A percentile compares a stretch with the other conserved stretches of the same genome.
These are phyloP conservation scores for Talaromyces albobiverticillius DNA, from an alignment of 2,329 filamentous ascomycete genomes.

Conservation along the genomic window DNA sequence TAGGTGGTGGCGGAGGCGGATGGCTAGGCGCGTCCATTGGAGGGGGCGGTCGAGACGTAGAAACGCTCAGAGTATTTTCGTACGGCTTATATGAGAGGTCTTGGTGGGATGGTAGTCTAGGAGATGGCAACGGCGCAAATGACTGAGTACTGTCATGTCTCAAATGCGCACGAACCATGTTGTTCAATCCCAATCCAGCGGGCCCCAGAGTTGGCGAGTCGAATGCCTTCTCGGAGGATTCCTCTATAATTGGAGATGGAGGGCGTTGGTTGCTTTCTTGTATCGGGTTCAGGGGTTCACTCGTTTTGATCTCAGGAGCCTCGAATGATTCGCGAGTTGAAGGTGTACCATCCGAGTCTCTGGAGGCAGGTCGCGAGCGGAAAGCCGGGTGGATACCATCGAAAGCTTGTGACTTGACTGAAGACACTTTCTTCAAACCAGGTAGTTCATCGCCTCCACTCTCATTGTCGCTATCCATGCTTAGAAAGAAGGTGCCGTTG, in stretches of 20 bases:
- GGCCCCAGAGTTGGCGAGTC: conserved; percentile 80
- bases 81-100: neutral
- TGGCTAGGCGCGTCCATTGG: conserved; percentile 36
- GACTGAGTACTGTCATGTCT: conserved; percentile 78
- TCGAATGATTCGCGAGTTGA: conserved; percentile 28
- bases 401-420: conserved; percentile 24
- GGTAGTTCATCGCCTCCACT: conserved; percentile 29
- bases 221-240: conserved; percentile 26
- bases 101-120: conserved; percentile 26
- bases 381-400: conserved; percentile 38
- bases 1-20: conserved; percentile 15
- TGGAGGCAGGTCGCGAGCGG: conserved; percentile 32
- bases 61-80: neutral
- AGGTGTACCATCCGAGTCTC: conserved; percentile 22
- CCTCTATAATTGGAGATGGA: conserved; percentile 15
- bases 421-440: conserved; percentile 22
- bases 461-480: conserved; percentile 38
- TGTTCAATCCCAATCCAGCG: conserved; percentile 64
- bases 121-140: conserved; percentile 59
- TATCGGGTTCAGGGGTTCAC: conserved; percentile 40
- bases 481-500: conserved; percentile 33
- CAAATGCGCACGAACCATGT: conserved; percentile 80
- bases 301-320: conserved; percentile 34
- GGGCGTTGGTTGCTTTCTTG: conserved; percentile 29
- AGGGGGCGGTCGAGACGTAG: conserved; percentile 24